Evolutionary conservation across 176 grass and related monocot species (phyloP).

Genomic region (Lolium multiflorum): DNA sequence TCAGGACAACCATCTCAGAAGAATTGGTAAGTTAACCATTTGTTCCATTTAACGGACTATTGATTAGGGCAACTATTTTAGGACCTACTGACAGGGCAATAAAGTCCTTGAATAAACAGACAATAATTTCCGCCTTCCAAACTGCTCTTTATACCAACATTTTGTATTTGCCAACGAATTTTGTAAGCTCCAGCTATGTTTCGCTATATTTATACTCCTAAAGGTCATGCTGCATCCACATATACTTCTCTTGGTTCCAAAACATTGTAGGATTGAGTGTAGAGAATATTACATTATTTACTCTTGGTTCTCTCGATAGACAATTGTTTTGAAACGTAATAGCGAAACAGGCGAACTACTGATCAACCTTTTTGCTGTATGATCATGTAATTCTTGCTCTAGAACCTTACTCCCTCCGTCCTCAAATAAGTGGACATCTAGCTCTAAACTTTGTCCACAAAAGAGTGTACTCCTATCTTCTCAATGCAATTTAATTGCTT

Average conservation of each 20-base stretch:
- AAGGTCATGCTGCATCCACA: neutral
- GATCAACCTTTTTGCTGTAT: too few relatives aligned
- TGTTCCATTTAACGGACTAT: neutral
- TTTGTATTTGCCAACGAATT: neutral
- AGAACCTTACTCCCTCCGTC: too few relatives aligned
- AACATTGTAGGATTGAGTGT: neutral
- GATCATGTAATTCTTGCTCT: too few relatives aligned
- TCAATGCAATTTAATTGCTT: too few relatives aligned
- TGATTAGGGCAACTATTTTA: neutral
- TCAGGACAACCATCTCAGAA: constrained; percentile 91
- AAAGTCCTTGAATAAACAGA: neutral
- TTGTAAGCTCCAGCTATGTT: neutral
- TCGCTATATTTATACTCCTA: neutral
- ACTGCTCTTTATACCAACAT: neutral
- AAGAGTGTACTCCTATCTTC: too few relatives aligned
- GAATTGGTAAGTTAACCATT: constrained; percentile 65
- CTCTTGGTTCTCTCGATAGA: neutral
- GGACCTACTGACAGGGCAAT: neutral
- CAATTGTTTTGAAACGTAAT: neutral
- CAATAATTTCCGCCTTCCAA: neutral
- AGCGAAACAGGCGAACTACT: neutral
- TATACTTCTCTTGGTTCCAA: neutral
- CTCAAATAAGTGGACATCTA: too few relatives aligned
- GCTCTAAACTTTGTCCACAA: too few relatives aligned
- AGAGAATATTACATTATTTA: neutral